These are phyloP conservation scores for Circinella umbellata DNA, from an alignment of 371 early-diverging fungal species.

Conservation along the genomic window DNA sequence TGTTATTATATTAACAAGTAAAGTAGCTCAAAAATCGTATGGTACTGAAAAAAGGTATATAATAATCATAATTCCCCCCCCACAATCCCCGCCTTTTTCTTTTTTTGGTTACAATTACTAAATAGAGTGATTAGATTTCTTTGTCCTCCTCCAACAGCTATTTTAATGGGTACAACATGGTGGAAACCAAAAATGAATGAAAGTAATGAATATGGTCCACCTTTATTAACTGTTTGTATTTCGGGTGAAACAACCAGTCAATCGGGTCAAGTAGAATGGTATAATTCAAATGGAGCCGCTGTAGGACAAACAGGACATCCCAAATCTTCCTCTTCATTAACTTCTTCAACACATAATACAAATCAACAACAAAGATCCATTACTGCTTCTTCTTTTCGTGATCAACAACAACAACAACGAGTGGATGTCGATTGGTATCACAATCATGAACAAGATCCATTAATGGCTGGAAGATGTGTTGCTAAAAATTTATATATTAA, in stretches of 20 bases:
- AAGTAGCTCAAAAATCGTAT: slow-evolving; percentile 86
- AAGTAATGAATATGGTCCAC: slow-evolving; percentile 18
- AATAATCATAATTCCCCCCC: too few relatives aligned
- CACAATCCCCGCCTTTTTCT: neutral
- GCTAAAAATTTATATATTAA: slow-evolving; percentile 79
- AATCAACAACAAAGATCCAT: neutral
- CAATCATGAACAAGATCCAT: slow-evolving; percentile 23
- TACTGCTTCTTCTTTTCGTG: neutral
- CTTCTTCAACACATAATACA: neutral
- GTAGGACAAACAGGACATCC: slow-evolving; percentile 35
- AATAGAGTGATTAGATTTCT: slow-evolving; percentile 51
- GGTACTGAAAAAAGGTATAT: slow-evolving; percentile 80
- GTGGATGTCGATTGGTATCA: slow-evolving; percentile 27
- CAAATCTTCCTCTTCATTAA: slow-evolving; percentile 1
- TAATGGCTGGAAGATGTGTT: slow-evolving; percentile 63
- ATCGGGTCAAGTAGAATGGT: slow-evolving; percentile 51
- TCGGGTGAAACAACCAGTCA: slow-evolving; percentile 51
- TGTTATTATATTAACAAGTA: slow-evolving; percentile 74
- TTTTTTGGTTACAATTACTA: slow-evolving; percentile 3
- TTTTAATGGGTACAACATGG: slow-evolving; percentile 75
- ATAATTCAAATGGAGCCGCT: slow-evolving; percentile 31
- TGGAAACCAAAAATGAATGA: slow-evolving; percentile 40
- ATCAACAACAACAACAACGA: neutral
- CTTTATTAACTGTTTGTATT: slow-evolving; percentile 51
- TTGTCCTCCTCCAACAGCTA: slow-evolving; percentile 84